Conservation (phyloP, 2,329 filamentous ascomycete genomes). For the Fusarium illudens region DNA sequence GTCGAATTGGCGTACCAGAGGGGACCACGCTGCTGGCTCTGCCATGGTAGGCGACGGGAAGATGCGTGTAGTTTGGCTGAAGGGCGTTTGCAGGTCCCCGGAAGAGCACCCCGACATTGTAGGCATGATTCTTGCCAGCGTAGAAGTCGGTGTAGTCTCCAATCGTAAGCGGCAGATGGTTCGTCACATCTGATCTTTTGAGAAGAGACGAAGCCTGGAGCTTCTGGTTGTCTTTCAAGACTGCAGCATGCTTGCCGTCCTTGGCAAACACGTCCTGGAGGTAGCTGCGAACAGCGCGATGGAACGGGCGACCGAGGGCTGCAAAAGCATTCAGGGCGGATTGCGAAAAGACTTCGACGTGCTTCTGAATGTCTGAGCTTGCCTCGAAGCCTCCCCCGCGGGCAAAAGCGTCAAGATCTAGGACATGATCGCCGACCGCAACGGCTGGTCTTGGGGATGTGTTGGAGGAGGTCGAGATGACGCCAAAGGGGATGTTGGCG, state of each 20-base stretch:
- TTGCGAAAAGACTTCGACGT: slow-evolving; percentile 40
- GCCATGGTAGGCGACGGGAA: slow-evolving; percentile 84
- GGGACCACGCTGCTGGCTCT: slow-evolving; percentile 78
- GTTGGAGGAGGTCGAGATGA: slow-evolving; percentile 72
- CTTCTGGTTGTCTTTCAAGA: slow-evolving; percentile 49
- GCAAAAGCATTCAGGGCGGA: slow-evolving; percentile 47
- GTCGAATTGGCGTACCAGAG: slow-evolving; percentile 75
- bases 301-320: slow-evolving; percentile 70
- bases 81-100: slow-evolving; percentile 77
- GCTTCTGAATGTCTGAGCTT: slow-evolving; percentile 38
- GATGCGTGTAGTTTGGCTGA: slow-evolving; percentile 81
- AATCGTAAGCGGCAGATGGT: slow-evolving; percentile 78
- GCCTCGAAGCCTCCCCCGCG: slow-evolving; percentile 50
- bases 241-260: slow-evolving; percentile 53
- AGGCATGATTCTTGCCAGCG: slow-evolving; percentile 80
- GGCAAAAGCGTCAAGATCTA: slow-evolving; percentile 74
- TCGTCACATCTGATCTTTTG: slow-evolving; percentile 59
- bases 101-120: slow-evolving; percentile 74
- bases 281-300: slow-evolving; percentile 74
- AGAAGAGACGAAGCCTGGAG: slow-evolving; percentile 45
- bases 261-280: slow-evolving; percentile 69
- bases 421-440: slow-evolving; percentile 75
- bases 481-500: slow-evolving; percentile 83
- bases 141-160: slow-evolving; percentile 90
- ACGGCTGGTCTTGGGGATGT: slow-evolving; percentile 69